These are phyloP conservation scores for Aureobasidium musti DNA, from an alignment of 2,329 filamentous ascomycete species.

Conservation along the genomic window DNA sequence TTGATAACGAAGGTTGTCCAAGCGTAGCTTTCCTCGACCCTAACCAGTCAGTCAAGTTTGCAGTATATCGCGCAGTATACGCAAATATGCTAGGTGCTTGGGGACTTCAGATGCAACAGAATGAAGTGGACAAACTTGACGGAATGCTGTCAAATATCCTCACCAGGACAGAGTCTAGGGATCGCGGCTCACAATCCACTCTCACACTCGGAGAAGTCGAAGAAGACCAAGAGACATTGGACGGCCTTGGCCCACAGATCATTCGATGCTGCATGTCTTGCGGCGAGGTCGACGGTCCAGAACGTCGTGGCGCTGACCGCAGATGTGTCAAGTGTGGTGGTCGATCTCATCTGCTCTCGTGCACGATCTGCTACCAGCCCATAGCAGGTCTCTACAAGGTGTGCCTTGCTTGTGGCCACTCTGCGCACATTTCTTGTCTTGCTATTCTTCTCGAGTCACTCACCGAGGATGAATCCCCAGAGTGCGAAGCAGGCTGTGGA, in stretches of 20 bases:
- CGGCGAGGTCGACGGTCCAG: slow-evolving; percentile 9
- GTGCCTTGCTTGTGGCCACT: slow-evolving; percentile 32
- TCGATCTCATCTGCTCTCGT: slow-evolving; percentile 25
- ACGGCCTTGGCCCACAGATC: slow-evolving; percentile 4
- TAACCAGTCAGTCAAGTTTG: slow-evolving; percentile 51
- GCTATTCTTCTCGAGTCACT: slow-evolving; percentile 24
- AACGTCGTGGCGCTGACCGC: background rate
- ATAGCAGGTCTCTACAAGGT: slow-evolving; percentile 32
- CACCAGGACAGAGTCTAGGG: slow-evolving; percentile 32
- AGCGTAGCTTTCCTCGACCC: slow-evolving; percentile 54
- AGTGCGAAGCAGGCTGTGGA: slow-evolving; percentile 32
- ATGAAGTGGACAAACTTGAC: slow-evolving; percentile 61
- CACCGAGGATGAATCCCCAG: slow-evolving; percentile 15
- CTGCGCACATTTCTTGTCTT: slow-evolving; percentile 30
- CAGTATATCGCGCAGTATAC: slow-evolving; percentile 59
- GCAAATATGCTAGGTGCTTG: slow-evolving; percentile 61
- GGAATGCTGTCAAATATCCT: slow-evolving; percentile 43
- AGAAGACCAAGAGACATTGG: background rate
- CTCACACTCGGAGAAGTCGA: slow-evolving; percentile 25
- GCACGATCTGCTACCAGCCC: slow-evolving; percentile 31
- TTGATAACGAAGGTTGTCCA: slow-evolving; percentile 55
- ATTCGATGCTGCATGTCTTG: slow-evolving; percentile 30
- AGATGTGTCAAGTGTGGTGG: slow-evolving; percentile 27
- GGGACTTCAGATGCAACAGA: slow-evolving; percentile 56
- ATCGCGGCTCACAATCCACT: slow-evolving; percentile 28